Evolutionary conservation across 257 asterid species (phyloP).

Genomic region (Solanum pennellii): DNA sequence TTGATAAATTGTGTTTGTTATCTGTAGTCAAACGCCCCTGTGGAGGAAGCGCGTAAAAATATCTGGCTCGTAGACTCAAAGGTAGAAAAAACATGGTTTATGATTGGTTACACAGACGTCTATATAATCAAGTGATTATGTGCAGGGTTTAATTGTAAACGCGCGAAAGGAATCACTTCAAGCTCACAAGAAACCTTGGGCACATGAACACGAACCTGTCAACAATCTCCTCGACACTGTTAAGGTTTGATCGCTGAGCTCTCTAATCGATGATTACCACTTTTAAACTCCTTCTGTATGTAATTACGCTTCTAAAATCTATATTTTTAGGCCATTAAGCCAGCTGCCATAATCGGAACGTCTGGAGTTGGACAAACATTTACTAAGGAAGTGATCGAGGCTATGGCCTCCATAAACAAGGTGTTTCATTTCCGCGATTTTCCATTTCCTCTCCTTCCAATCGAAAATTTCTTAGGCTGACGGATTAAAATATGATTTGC

Average conservation of each 20-base stretch:
- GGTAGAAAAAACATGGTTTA: conserved; percentile 26
- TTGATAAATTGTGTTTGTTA: background rate
- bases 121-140: background rate
- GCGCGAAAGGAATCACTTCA: conserved; percentile 84
- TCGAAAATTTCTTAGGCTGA: background rate
- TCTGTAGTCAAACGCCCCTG: conserved; percentile 36
- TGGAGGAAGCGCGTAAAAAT: conserved; percentile 68
- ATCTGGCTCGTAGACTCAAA: conserved; percentile 94
- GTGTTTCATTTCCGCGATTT: conserved; percentile 14
- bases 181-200: conserved; percentile 89
- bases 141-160: conserved; percentile 73
- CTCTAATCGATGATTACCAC: background rate
- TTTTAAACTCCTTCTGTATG: background rate
- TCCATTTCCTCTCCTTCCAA: background rate
- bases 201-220: conserved; percentile 74
- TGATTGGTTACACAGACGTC: background rate
- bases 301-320: background rate
- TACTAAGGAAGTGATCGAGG: conserved; percentile 84
- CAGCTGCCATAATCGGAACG: conserved; percentile 80
- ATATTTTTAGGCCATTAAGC: conserved; percentile 60
- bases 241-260: conserved; percentile 42
- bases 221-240: conserved; percentile 67
- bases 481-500: background rate
- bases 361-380: conserved; percentile 84
- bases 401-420: conserved; percentile 70